These are phyloP conservation scores for Eucalyptus virginea DNA, from an alignment of 345 rosid genomes.

Conservation along the genomic window DNA sequence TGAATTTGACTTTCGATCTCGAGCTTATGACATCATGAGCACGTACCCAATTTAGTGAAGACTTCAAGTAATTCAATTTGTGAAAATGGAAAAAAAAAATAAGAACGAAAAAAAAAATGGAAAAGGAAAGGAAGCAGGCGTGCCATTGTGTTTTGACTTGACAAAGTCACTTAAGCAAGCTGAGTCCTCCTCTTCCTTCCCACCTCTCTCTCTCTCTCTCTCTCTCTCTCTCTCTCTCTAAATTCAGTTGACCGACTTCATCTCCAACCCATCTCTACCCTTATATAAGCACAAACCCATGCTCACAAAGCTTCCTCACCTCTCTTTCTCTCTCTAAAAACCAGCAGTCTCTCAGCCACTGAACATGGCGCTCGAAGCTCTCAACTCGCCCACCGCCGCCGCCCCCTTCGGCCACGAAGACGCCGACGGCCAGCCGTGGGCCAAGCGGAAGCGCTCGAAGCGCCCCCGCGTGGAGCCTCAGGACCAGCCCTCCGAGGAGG, in stretches of 20 bases:
- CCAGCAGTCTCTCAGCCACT: neutral
- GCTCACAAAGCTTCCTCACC: neutral
- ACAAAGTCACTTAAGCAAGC: neutral
- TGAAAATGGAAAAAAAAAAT: neutral
- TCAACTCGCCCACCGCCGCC: neutral
- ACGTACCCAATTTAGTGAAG: neutral
- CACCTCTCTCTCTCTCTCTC: neutral
- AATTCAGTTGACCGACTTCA: neutral
- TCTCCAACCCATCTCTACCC: neutral
- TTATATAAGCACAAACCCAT: neutral
- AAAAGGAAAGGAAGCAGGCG: neutral
- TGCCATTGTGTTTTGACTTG: neutral
- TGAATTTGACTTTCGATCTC: neutral
- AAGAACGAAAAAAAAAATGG: neutral
- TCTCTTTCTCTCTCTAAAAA: neutral
- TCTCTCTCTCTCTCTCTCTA: neutral
- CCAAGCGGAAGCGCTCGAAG: slow-evolving; percentile 64
- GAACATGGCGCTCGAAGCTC: slow-evolving; percentile 8
- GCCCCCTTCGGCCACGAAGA: neutral
- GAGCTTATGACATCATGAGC: neutral
- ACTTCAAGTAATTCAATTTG: neutral
- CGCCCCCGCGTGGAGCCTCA: slow-evolving; percentile 19
- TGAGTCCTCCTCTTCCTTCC: neutral
- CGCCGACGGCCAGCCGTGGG: slow-evolving; percentile 31
- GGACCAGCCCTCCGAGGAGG: slow-evolving; percentile 38